Base-by-base conservation (phyloP, 2,329 filamentous ascomycete species). In the Claviceps purpurea region DNA sequence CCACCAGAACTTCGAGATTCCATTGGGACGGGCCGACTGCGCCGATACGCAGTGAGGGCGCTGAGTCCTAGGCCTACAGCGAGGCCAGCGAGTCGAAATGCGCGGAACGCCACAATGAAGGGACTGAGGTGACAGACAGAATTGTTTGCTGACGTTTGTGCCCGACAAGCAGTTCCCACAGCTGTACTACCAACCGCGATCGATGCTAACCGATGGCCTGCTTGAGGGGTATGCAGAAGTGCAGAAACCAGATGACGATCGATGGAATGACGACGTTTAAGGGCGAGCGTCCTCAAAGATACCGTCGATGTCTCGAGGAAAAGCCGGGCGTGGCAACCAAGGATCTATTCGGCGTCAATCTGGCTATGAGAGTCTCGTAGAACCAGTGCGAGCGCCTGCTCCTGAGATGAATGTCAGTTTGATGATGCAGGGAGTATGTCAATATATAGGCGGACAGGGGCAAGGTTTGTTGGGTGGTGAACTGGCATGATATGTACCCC, bases 31-130 rank as follows among this genome's bases (percentile, higher is more conserved):
- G 50, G 47, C 68, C 73, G 71, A 55, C 68, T 68, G 57, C 68
- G 71, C 60, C 76, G 73, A 61, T 75, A 75, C 51, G 76, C 74
- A 61, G 75, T 72, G 57, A 82, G 64, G 62, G 77, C 77, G 62
- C 76, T 73, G 54, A 81, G 66, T 64, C 78, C 78, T 56, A 82
- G 72, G 70, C 78, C 77, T 57, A 78, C 68, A 66, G 73, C 72
- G 61, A 82, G 71, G 68, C 77, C 76, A 58, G 70, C 69, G 54
- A 73, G 68, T 64, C 76, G 72, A 56, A 81, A 60, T 48, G 73
- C 74, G 66, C 77, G 73, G 64, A 73, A 78, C 67, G 77, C 77
- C 76, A 80, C 69, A 55, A 50, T 78, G 73, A 52, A 50, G 48
- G 10, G 7, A 20, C 7, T 37, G 11, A 16, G 8, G 44, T 20